Base-by-base conservation (phyloP, 495 filamentous ascomycete genomes). In the Haplographium delicatum region DNA sequence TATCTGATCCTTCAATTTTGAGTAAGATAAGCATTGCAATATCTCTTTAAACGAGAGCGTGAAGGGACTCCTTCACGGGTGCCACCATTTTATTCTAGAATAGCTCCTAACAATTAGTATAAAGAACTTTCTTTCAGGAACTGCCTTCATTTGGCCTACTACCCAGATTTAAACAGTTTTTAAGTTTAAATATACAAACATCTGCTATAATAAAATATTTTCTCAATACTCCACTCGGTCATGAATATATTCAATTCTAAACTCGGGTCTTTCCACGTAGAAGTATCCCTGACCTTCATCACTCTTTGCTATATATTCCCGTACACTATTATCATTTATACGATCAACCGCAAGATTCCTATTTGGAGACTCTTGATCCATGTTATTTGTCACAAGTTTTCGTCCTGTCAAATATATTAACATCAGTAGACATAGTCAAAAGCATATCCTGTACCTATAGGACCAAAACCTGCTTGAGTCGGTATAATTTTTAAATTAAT, bases 181-280 rank as follows among this genome's bases (percentile, higher is more conserved):
- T 31, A 31, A 31, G 6, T n/a, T 31, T 31, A 31, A 31, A n/a
- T 7, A 31, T 31, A 31, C 13, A 31, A 31, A 31, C 6, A 31
- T 31, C 13, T 31, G 6, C 13, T 31, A 31, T 31, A 7, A 31
- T n/a, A 31, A 31, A n/a, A 6, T 31, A 31, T 61, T 2, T 48
- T 71, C 2, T 22, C 15, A 43, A 43, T 43, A 9, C 25, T 43
- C 40, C 8, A 43, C 40, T 43, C 40, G 9, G 20, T 19, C 15
- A 43, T 43, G 40, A 19, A 43, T 43, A 19, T 43, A 43, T 25
- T 43, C 40, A 7, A 43, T 7, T 10, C 20, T 20, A 24, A 43
- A 43, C 20, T 43, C 40, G 20, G 40, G 40, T 8, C 40, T 22
- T 15, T 43, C 40, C 15, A 22, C 40, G 25, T 43, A 43, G 15